These are phyloP conservation scores for Zalaria sp. DNA, from an alignment of 2,329 filamentous ascomycete species.

Conservation along the genomic window DNA sequence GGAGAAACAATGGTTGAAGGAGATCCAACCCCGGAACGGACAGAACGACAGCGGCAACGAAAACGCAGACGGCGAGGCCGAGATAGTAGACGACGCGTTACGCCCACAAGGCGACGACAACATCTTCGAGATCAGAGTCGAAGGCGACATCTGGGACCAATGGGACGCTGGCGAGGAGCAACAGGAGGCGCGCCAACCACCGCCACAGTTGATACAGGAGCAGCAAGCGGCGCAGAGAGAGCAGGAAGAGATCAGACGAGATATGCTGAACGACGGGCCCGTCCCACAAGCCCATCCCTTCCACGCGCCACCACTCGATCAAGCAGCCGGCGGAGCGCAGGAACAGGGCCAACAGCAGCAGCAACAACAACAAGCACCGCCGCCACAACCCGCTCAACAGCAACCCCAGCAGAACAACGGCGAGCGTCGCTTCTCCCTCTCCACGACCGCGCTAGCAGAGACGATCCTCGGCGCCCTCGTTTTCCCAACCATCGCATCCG, in stretches of 20 bases:
- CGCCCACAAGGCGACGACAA: conserved; percentile 13
- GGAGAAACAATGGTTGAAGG: conserved; percentile 47
- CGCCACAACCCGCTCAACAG: conserved; percentile 2
- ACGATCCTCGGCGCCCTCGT: conserved; percentile 56
- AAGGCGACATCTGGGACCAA: conserved; percentile 27
- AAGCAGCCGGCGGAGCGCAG: conserved; percentile 1
- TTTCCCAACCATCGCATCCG: conserved; percentile 68
- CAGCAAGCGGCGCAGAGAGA: conserved; percentile 7
- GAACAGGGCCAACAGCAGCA: not conserved
- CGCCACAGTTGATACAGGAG: conserved; percentile 9
- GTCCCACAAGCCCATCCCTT: not conserved
- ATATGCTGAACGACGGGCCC: conserved; percentile 1
- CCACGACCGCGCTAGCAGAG: conserved; percentile 41
- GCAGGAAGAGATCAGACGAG: conserved; percentile 2
- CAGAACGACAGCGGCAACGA: conserved; percentile 17
- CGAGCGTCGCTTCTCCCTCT: conserved; percentile 31
- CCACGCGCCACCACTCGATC: not conserved
- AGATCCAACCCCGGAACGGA: conserved; percentile 41
- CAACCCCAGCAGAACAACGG: conserved; percentile 17
- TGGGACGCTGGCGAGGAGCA: conserved; percentile 26
- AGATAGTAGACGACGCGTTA: conserved; percentile 7
- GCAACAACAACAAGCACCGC: conserved; percentile 2
- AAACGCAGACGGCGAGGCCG: conserved; percentile 13
- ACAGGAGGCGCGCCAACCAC: conserved; percentile 18
- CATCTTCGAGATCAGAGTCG: conserved; percentile 20